Percentiles rank a stretch among this genome's conserved stretches.
Conservation (phyloP, 371 early-diverging fungal species). For the Mortierella sp. region DNA sequence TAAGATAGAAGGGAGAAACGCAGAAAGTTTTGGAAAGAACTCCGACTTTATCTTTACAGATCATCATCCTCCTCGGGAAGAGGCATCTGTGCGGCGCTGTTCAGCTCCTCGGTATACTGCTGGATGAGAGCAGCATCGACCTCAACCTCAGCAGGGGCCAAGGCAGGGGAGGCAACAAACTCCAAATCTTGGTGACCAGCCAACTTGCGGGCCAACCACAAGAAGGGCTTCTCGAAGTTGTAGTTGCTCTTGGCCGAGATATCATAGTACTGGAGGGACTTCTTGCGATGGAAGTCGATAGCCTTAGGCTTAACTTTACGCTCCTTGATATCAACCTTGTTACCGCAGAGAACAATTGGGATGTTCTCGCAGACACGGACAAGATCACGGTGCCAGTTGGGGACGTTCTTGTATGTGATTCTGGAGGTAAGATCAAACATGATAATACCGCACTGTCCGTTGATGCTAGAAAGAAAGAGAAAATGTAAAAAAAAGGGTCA, state of each 20-base stretch:
- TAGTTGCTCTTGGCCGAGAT: conserved; percentile 99
- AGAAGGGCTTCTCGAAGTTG: conserved; percentile 99
- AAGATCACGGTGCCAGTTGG: conserved; percentile 99
- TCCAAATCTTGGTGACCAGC: conserved; percentile 94
- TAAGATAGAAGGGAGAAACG: background rate
- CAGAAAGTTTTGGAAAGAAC: background rate
- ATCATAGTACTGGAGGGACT: conserved; percentile 99
- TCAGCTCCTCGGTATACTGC: conserved; percentile 85
- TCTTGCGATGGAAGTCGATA: conserved; percentile 99
- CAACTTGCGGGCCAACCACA: conserved; percentile 99
- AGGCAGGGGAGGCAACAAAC: conserved; percentile 98
- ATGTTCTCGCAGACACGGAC: conserved; percentile 99
- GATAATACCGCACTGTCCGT: conserved; percentile 99
- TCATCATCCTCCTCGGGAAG: conserved; percentile 93
- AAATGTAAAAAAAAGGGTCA: background rate
- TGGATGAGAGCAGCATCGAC: conserved; percentile 86
- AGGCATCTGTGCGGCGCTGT: conserved; percentile 81
- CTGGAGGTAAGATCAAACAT: conserved; percentile 99
- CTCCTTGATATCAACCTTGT: conserved; percentile 99
- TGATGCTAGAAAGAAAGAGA: conserved; percentile 74
- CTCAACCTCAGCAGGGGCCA: conserved; percentile 96
- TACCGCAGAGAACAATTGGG: conserved; percentile 99
- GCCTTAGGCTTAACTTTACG: conserved; percentile 99
- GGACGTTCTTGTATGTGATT: conserved; percentile 99
- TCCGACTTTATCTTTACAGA: conserved; percentile 55